Evolutionary conservation across 257 asterid genomes (phyloP), one percentile per base, ranked within the genome.

Genomic region (Solanum pennellii): DNA sequence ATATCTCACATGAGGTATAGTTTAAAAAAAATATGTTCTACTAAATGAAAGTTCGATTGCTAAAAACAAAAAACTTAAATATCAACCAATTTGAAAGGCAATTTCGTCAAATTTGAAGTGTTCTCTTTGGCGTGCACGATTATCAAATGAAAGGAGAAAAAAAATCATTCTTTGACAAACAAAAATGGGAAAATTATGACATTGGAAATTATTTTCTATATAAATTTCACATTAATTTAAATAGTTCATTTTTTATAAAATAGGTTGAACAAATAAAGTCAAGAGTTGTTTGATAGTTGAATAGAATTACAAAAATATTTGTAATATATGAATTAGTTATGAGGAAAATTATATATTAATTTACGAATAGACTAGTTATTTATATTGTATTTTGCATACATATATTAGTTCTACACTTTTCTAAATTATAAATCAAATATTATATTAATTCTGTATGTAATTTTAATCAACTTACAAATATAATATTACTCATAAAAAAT

Each of bases 51-150:
- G 3, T 20, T 59, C 25, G 25, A 62, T 62, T 62, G 31, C 31
- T 62, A 62, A n/a, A 62, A 6, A 62, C n/a, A 14, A 23, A 62
- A 62, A n/a, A 5, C 1, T n/a, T 10, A 10, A 62, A n/a, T 59
- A 56, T 59, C 12, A 8, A 7, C 31, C 14, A 23, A 62, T n/a
- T 62, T n/a, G 20, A 66, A 66, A 12, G 31, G 35, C 41, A 69
- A 66, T 27, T 29, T 69, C 39, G 18, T 69, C 41, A 14, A 79
- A 44, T 47, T 47, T 49, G 69, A 45, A 82, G 7, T 29, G 13
- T 82, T 82, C 85, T 82, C 12, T 49, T 82, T 82, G 69, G 69
- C 85, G 85, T 82, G 29, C 69, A 82, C 85, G 85, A 21, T 82
- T 18, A 82, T 29, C 85, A 29, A 29, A 49, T 49, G 85, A 49